Evolutionary conservation across 2,329 filamentous ascomycete genomes (phyloP), one percentile per base, ranked within the genome.

Genomic region (Blumeria hordei): DNA sequence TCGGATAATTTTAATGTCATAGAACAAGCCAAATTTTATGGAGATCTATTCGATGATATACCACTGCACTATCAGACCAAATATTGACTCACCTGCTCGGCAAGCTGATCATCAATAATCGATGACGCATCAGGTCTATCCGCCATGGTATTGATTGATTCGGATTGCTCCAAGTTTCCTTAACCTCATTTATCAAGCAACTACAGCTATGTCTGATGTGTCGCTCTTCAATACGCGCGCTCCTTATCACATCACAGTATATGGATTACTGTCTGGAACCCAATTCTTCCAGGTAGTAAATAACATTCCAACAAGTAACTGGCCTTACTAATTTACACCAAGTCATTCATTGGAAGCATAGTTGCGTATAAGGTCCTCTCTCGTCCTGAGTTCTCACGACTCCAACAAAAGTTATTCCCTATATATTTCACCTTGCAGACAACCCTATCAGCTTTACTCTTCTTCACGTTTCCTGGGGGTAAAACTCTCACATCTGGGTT

Each of bases 361-460:
- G 72, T 88, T 55, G 80, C 86, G 63, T 94, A 83, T 73, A 80
- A 75, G 64, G 75, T 77, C 10, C 78, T 95, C 39, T 79, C 86
- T 32, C 79, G 86, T 32, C 78, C 85, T 0, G 79, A 86, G 65
- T 96, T 98, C 71, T 78, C 82, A 32, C 74, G 79, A 16, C 76
- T 95, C 35, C 90, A 95, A 69, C 75, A 79, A 60, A 78, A 78
- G 59, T 77, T 88, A 54, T 94, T 95, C 70, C 87, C 87, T 36
- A 74, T 86, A 62, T 98, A 94, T 73, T 96, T 96, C 67, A 73
- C 77, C 49, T 71, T 96, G 56, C 90, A 96, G 70, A 81, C 86
- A 3, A 73, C 75, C 6, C 71, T 90, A 0, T 86, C 92, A 0
- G 67, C 82, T 14, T 64, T 85, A 21, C 71, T 95, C 16, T 81